A percentile compares a stretch with the other conserved stretches of the same genome.
These are phyloP conservation scores for Coniochaeta hoffmannii DNA, from an alignment of 2,329 filamentous ascomycete species.

Conservation along the genomic window DNA sequence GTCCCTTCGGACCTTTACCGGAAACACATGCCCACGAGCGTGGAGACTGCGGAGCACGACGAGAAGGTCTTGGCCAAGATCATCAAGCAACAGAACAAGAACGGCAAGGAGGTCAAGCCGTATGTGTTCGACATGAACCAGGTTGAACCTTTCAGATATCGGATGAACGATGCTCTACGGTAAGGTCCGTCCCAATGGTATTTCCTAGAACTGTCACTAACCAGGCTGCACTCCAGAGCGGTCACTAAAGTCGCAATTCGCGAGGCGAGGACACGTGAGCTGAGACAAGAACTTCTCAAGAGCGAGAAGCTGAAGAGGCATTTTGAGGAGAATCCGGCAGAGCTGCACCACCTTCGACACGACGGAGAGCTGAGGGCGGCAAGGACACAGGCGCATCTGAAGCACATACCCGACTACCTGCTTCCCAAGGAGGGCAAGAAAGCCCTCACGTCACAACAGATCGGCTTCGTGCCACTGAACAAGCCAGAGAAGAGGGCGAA, in stretches of 20 bases:
- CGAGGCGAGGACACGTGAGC: slow-evolving; percentile 80
- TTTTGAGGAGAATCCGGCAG: slow-evolving; percentile 94
- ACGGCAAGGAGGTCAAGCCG: slow-evolving; percentile 74
- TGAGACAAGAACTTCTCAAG: slow-evolving; percentile 84
- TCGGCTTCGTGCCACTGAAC: slow-evolving; percentile 68
- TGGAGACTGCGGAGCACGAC: slow-evolving; percentile 70
- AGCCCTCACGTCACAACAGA: slow-evolving; percentile 54
- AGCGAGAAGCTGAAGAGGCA: slow-evolving; percentile 91
- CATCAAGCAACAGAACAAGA: slow-evolving; percentile 67
- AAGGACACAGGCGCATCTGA: slow-evolving; percentile 79
- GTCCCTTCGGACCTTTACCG: slow-evolving; percentile 74
- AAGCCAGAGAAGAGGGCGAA: slow-evolving; percentile 45
- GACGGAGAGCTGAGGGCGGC: slow-evolving; percentile 82
- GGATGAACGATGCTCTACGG: slow-evolving; percentile 73
- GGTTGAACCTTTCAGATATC: slow-evolving; percentile 89
- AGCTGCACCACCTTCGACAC: slow-evolving; percentile 80
- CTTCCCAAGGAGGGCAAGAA: slow-evolving; percentile 71
- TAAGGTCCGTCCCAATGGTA: neutral
- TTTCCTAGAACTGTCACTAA: neutral
- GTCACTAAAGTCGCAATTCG: slow-evolving; percentile 86
- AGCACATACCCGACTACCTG: slow-evolving; percentile 90
- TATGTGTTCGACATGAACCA: slow-evolving; percentile 95
- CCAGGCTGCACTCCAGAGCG: slow-evolving; percentile 30
- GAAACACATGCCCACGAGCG: slow-evolving; percentile 82
- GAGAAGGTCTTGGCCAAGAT: slow-evolving; percentile 80